Conservation (phyloP, 2,329 filamentous ascomycete species). For the Zasmidium cellare region DNA sequence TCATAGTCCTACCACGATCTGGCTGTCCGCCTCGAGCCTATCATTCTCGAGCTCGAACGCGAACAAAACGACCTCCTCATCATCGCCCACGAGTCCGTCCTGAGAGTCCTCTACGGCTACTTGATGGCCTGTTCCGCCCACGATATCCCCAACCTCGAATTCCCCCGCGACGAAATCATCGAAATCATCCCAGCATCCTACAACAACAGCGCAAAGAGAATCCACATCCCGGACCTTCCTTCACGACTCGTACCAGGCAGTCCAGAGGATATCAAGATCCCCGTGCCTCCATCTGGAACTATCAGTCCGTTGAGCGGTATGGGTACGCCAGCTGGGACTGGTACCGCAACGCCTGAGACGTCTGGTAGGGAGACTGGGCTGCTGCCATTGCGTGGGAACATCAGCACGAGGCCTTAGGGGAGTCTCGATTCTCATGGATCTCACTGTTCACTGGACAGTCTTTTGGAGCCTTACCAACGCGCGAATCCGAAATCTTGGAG, state of each 20-base stretch:
- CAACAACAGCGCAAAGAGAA: conserved; percentile 90
- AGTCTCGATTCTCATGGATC: conserved; percentile 7
- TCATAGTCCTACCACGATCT: conserved; percentile 91
- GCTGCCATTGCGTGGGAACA: conserved; percentile 9
- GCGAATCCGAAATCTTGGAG: neutral
- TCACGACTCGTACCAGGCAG: conserved; percentile 70
- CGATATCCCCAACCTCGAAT: conserved; percentile 89
- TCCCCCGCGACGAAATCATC: conserved; percentile 95
- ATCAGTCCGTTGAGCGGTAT: conserved; percentile 41
- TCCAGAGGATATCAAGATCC: conserved; percentile 78
- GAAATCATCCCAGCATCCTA: conserved; percentile 98
- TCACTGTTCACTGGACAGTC: conserved; percentile 4
- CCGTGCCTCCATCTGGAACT: conserved; percentile 56
- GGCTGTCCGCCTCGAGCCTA: conserved; percentile 94
- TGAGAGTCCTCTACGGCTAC: conserved; percentile 94
- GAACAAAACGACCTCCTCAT: conserved; percentile 98
- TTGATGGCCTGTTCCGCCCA: conserved; percentile 97
- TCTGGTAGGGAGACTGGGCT: conserved; percentile 7
- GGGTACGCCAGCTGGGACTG: conserved; percentile 11
- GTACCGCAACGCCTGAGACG: conserved; percentile 13
- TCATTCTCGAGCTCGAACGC: conserved; percentile 94
- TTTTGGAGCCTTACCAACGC: neutral
- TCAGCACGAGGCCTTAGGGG: conserved; percentile 13
- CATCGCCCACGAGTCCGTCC: conserved; percentile 96
- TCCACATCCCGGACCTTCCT: conserved; percentile 73